phyloP scores from a whole-genome alignment of 1,139 yeast species.

The Candida smagusa region DNA sequence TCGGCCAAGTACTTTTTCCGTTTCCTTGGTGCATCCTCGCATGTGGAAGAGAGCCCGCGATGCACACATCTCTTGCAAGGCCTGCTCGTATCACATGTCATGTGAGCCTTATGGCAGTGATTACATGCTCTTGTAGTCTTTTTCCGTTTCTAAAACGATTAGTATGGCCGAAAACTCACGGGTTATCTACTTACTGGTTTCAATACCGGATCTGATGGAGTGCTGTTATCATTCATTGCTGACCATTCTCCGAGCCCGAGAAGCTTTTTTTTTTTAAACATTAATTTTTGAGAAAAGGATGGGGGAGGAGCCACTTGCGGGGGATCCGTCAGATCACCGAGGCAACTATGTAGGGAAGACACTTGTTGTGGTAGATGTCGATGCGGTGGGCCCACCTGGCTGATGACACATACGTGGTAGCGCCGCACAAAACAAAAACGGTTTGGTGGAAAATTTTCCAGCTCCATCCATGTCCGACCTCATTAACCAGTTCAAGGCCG shows the following conservation, averaged over 20 bases:
- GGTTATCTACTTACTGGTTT: neutral
- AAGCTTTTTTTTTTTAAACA: no score
- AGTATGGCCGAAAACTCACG: conserved; percentile 9
- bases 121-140: conserved; percentile 82
- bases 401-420: neutral
- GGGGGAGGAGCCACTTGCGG: no score
- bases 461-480: conserved; percentile 38
- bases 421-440: neutral
- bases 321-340: no score
- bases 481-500: conserved; percentile 35
- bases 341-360: no score
- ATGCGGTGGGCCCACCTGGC: no score
- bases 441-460: conserved; percentile 3
- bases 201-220: neutral
- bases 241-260: no score
- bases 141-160: conserved; percentile 29
- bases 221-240: no score
- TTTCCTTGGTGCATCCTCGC: conserved; percentile 90
- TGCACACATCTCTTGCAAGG: conserved; percentile 82
- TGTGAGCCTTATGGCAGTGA: conserved; percentile 83
- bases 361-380: no score
- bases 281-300: no score
- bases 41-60: conserved; percentile 65
- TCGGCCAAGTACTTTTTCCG: conserved; percentile 74
- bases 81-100: conserved; percentile 76